These are phyloP conservation scores for Nakataea oryzae DNA, from an alignment of 2,329 filamentous ascomycete genomes.

Conservation along the genomic window DNA sequence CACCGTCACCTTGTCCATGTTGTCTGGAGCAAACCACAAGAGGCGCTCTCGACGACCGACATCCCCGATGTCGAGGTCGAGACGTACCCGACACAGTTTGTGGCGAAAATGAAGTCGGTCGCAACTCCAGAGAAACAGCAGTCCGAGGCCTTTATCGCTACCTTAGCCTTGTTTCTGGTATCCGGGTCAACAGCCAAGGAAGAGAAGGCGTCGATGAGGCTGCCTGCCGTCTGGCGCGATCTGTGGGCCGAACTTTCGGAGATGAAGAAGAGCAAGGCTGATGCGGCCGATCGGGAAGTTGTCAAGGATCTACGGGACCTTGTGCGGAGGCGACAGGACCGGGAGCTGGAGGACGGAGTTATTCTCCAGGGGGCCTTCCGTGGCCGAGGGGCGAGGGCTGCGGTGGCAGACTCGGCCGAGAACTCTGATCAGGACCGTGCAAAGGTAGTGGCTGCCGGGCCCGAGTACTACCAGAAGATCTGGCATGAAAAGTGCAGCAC, in stretches of 20 bases:
- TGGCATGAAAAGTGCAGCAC: constrained; percentile 49
- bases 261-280: constrained; percentile 57
- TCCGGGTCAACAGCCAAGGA: constrained; percentile 73
- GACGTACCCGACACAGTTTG: constrained; percentile 40
- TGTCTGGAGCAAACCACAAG: constrained; percentile 68
- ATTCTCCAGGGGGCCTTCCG: constrained; percentile 69
- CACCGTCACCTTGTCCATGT: constrained; percentile 68
- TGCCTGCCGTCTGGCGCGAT: constrained; percentile 75
- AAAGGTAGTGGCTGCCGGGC: constrained; percentile 24
- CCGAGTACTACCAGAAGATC: constrained; percentile 43
- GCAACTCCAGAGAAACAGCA: constrained; percentile 69
- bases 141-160: constrained; percentile 80
- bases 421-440: constrained; percentile 32
- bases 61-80: constrained; percentile 32
- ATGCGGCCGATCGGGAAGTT: constrained; percentile 57
- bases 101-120: constrained; percentile 63
- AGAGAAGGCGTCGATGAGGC: constrained; percentile 69
- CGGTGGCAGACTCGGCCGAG: constrained; percentile 35
- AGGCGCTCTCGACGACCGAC: constrained; percentile 24
- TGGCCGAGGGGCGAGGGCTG: constrained; percentile 39
- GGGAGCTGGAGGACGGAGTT: constrained; percentile 63
- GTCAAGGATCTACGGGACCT: constrained; percentile 60
- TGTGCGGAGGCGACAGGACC: constrained; percentile 57
- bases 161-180: constrained; percentile 69
- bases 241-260: constrained; percentile 73